Conservation (phyloP, 2,329 filamentous ascomycete species). For the Xylaria sp. region DNA sequence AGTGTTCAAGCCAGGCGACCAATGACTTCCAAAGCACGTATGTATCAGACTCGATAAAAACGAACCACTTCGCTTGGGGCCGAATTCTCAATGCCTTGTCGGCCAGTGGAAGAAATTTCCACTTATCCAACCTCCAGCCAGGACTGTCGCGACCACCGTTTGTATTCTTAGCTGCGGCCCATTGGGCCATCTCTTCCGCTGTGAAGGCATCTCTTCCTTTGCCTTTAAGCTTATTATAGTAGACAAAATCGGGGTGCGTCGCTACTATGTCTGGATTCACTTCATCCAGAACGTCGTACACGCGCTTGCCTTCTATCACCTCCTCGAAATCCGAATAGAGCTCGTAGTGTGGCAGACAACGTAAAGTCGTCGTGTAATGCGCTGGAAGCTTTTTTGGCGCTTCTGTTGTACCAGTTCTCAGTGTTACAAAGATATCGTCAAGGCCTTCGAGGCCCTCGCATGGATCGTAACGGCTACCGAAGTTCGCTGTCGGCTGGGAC, state of each 20-base stretch:
- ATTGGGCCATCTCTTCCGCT: conserved; percentile 45
- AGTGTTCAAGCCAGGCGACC: conserved; percentile 61
- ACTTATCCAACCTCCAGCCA: conserved; percentile 65
- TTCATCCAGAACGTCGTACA: conserved; percentile 61
- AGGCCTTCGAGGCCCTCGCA: conserved; percentile 51
- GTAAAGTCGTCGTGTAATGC: conserved; percentile 64
- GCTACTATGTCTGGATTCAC: conserved; percentile 53
- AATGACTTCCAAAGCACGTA: conserved; percentile 65
- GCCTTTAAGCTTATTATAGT: conserved; percentile 60
- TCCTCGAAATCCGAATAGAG: conserved; percentile 69
- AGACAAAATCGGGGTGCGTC: conserved; percentile 59
- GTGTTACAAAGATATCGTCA: conserved; percentile 64
- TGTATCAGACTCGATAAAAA: conserved; percentile 69
- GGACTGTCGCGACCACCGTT: conserved; percentile 54
- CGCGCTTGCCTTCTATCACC: conserved; percentile 59
- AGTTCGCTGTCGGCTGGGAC: conserved; percentile 28
- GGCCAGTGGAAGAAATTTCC: conserved; percentile 67
- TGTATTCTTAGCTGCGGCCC: conserved; percentile 47
- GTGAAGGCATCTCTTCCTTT: conserved; percentile 56
- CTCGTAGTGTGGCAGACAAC: conserved; percentile 64
- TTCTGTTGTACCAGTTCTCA: conserved; percentile 69
- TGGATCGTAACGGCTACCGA: conserved; percentile 15
- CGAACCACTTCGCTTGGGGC: conserved; percentile 65
- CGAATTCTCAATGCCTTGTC: conserved; percentile 56
- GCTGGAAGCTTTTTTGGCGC: conserved; percentile 63